Conservation (phyloP, 805 yeast species). For the Teunomyces gatunensis region DNA sequence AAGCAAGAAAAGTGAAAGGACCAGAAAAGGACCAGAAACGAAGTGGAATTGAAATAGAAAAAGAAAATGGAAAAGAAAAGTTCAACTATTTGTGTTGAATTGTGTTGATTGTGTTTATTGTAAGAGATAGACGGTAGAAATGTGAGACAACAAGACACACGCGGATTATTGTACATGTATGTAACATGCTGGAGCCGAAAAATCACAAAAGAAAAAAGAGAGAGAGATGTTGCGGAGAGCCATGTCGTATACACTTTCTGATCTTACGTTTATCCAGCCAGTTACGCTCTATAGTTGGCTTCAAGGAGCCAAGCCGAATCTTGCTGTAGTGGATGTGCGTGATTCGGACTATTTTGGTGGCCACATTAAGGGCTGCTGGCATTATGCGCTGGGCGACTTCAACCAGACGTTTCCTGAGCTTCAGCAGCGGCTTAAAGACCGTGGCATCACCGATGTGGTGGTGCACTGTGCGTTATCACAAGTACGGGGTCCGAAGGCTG, state of each 20-base stretch:
- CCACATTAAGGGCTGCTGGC: conserved; percentile 55
- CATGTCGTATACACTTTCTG: conserved; percentile 31
- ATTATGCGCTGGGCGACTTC: conserved; percentile 54
- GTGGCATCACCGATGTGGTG: conserved; percentile 51
- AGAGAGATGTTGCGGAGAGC: neutral
- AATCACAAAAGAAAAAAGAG: neutral
- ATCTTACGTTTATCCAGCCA: conserved; percentile 47
- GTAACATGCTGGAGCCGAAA: neutral
- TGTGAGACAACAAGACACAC: neutral
- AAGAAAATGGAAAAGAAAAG: too few species aligned
- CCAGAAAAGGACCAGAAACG: too few species aligned
- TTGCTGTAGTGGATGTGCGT: conserved; percentile 76
- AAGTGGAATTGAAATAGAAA: too few species aligned
- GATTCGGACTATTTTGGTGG: conserved; percentile 83
- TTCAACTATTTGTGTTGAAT: too few species aligned
- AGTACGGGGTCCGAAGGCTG: conserved; percentile 87
- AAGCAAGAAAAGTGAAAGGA: too few species aligned
- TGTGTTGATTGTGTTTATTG: too few species aligned
- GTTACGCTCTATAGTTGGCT: conserved; percentile 47
- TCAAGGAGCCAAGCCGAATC: conserved; percentile 33
- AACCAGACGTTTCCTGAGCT: conserved; percentile 37
- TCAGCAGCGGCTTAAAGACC: conserved; percentile 26
- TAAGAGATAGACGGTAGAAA: too few species aligned
- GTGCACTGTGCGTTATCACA: conserved; percentile 93
- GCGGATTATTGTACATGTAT: neutral